Percentiles rank a stretch among this genome's conserved stretches.
Evolutionary conservation across 1,284 basidiomycete species (phyloP).

Genomic region (Paramarasmius palmivorus): DNA sequence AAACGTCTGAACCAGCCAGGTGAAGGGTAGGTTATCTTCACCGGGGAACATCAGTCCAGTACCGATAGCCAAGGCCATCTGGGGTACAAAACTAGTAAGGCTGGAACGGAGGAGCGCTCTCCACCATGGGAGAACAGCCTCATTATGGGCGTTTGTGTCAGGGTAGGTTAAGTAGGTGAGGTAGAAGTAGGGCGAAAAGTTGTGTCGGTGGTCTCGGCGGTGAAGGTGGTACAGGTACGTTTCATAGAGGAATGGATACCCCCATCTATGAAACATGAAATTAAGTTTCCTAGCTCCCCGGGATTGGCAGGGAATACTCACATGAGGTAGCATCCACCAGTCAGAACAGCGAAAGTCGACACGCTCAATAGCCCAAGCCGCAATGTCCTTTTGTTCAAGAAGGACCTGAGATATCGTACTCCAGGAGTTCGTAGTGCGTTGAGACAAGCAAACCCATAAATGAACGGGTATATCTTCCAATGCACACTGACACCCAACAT

Average conservation of each 20-base stretch:
- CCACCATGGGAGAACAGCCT: slow-evolving; percentile 42
- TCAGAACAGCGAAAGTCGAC: slow-evolving; percentile 69
- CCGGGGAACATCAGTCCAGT: slow-evolving; percentile 67
- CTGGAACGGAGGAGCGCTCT: slow-evolving; percentile 56
- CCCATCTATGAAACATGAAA: slow-evolving; percentile 69
- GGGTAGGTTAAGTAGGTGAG: slow-evolving; percentile 85
- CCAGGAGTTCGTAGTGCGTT: slow-evolving; percentile 46
- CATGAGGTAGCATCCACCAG: slow-evolving; percentile 74
- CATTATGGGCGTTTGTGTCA: slow-evolving; percentile 24
- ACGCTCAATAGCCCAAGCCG: slow-evolving; percentile 73
- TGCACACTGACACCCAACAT: slow-evolving; percentile 81
- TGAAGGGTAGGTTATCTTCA: slow-evolving; percentile 64
- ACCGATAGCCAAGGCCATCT: slow-evolving; percentile 67
- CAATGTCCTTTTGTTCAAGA: slow-evolving; percentile 59
- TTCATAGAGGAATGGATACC: slow-evolving; percentile 87
- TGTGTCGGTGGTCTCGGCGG: slow-evolving; percentile 94
- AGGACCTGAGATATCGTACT: slow-evolving; percentile 34
- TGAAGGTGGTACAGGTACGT: slow-evolving; percentile 93
- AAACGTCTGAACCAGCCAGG: slow-evolving; percentile 91
- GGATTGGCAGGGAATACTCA: slow-evolving; percentile 40
- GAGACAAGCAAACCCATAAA: slow-evolving; percentile 84
- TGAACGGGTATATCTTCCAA: slow-evolving; percentile 95
- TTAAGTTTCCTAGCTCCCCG: slow-evolving; percentile 5
- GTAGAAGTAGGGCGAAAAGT: slow-evolving; percentile 98
- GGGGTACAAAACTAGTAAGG: slow-evolving; percentile 72